phyloP scores from a whole-genome alignment of 1,284 basidiomycete species.

The Puccinia horiana region DNA sequence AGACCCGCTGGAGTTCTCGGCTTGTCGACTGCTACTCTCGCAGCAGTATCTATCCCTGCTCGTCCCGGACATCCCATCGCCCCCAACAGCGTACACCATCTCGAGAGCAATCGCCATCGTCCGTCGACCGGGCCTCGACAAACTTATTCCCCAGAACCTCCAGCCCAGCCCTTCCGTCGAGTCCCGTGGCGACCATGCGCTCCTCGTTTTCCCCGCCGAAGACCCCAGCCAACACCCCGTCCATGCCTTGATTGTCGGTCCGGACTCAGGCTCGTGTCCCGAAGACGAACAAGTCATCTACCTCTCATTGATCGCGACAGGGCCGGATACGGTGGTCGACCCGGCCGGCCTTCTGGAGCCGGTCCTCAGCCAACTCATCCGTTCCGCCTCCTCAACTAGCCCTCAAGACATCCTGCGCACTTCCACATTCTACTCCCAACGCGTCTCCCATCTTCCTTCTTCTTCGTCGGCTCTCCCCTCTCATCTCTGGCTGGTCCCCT shows the following conservation, averaged over 20 bases:
- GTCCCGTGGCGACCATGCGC: neutral
- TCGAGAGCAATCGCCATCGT: constrained; percentile 6
- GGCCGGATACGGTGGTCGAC: neutral
- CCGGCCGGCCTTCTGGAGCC: neutral
- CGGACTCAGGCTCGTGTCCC: constrained; percentile 22
- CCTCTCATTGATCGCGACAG: neutral
- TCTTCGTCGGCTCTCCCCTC: neutral
- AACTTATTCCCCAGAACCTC: neutral
- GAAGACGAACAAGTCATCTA: constrained; percentile 18
- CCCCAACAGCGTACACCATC: neutral
- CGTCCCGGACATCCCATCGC: neutral
- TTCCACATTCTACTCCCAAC: neutral
- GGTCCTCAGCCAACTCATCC: neutral
- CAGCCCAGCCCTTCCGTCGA: neutral
- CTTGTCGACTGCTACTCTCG: neutral
- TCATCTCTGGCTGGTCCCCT: neutral
- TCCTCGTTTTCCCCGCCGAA: constrained; percentile 16
- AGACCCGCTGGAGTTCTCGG: constrained; percentile 12
- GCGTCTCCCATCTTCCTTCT: neutral
- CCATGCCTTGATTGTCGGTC: constrained; percentile 27
- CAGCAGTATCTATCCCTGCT: constrained; percentile 4
- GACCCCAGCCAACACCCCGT: neutral
- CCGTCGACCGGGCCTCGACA: neutral
- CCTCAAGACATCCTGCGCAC: neutral
- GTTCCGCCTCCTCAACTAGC: neutral